A percentile compares a stretch with the other conserved stretches of the same genome.
These are phyloP conservation scores for Boeremia lycopersici DNA, from an alignment of 2,329 filamentous ascomycete species.

Conservation along the genomic window DNA sequence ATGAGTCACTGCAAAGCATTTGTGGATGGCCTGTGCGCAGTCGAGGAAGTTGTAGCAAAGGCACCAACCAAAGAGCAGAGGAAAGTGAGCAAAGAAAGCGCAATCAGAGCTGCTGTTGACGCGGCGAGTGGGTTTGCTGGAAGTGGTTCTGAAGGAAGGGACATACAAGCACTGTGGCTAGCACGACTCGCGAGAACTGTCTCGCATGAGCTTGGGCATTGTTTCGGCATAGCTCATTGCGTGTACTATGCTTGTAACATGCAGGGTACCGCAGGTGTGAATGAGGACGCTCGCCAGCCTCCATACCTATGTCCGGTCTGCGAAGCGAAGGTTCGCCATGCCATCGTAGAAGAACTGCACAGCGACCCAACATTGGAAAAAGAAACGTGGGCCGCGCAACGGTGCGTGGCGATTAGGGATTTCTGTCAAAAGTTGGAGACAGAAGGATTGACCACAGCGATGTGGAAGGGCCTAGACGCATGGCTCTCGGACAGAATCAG, in stretches of 20 bases:
- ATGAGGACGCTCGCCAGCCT: constrained; percentile 66
- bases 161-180: constrained; percentile 59
- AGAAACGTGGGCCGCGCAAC: constrained; percentile 36
- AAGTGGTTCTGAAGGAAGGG: background rate
- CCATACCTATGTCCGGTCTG: constrained; percentile 68
- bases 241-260: constrained; percentile 68
- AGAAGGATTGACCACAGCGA: constrained; percentile 32
- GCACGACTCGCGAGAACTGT: constrained; percentile 59
- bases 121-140: constrained; percentile 6
- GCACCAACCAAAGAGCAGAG: constrained; percentile 18
- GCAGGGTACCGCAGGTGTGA: constrained; percentile 64
- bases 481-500: constrained; percentile 15
- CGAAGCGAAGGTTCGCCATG: constrained; percentile 56
- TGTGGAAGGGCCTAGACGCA: constrained; percentile 27
- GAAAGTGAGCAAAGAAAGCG: constrained; percentile 12
- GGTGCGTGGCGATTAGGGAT: constrained; percentile 48
- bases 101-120: constrained; percentile 23
- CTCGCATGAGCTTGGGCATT: constrained; percentile 71
- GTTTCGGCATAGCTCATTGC: constrained; percentile 70
- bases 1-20: constrained; percentile 64
- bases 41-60: constrained; percentile 27
- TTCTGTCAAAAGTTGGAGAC: constrained; percentile 53
- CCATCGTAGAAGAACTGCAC: constrained; percentile 22
- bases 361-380: constrained; percentile 27
- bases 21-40: constrained; percentile 50